Evolutionary conservation across 1,284 basidiomycete genomes (phyloP).

Genomic region (Phaffia rhodozyma): DNA sequence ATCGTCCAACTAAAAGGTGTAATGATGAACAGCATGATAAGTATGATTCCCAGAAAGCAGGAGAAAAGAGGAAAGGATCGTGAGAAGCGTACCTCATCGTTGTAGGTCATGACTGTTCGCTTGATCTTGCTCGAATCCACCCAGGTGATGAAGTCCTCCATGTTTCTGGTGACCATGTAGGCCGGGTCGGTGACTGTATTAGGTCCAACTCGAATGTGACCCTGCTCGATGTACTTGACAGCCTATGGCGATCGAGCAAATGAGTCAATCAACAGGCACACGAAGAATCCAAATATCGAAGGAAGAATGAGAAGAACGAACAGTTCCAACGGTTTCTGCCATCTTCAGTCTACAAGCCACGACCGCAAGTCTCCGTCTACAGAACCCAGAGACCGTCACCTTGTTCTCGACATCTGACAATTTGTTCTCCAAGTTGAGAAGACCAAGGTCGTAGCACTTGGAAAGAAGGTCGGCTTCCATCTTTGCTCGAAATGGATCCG

Average conservation of each 20-base stretch:
- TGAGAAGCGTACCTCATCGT: constrained; percentile 65
- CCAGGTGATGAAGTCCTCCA: constrained; percentile 99
- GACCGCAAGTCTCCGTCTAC: constrained; percentile 79
- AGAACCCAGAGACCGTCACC: constrained; percentile 89
- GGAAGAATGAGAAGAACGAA: constrained; percentile 38
- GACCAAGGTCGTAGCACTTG: constrained; percentile 95
- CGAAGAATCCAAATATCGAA: not conserved
- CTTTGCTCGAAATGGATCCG: constrained; percentile 75
- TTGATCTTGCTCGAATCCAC: constrained; percentile 96
- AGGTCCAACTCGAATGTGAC: constrained; percentile 92
- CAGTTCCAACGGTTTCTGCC: constrained; percentile 89
- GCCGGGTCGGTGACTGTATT: constrained; percentile 95
- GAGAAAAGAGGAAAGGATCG: not conserved
- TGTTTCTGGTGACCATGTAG: constrained; percentile 88
- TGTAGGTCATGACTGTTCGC: constrained; percentile 89
- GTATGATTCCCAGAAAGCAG: not conserved
- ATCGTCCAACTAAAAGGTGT: constrained; percentile 59
- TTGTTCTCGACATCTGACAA: constrained; percentile 88
- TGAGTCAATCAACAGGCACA: constrained; percentile 4
- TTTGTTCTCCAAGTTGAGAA: constrained; percentile 69
- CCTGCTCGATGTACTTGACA: constrained; percentile 94
- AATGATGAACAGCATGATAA: constrained; percentile 17
- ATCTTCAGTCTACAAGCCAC: constrained; percentile 88
- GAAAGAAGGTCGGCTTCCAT: constrained; percentile 80
- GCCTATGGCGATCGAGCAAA: constrained; percentile 45